A percentile compares a stretch with the other conserved stretches of the same genome.
Evolutionary conservation across 352 stramenopile genomes (phyloP).

Genomic region (Phytophthora uliginosa): DNA sequence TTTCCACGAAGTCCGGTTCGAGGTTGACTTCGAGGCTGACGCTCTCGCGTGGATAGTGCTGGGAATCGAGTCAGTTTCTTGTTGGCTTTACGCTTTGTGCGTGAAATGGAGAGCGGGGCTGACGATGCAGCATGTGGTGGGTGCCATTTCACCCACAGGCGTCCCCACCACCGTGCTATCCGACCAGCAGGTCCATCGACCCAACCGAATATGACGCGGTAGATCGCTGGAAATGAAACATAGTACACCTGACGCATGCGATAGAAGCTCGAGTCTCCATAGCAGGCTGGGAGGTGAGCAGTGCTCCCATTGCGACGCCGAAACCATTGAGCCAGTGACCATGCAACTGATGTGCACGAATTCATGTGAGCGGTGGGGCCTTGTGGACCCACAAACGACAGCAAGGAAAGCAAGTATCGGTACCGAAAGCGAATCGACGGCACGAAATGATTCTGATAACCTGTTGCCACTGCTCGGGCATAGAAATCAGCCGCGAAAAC

Average conservation of each 20-base stretch:
- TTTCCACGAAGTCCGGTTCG: conserved; percentile 18
- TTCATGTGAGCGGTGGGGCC: conserved; percentile 20
- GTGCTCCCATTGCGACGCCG: not conserved
- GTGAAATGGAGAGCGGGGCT: not conserved
- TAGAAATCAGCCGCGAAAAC: conserved; percentile 55
- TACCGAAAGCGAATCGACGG: conserved; percentile 30
- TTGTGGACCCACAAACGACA: conserved; percentile 33
- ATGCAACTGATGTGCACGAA: conserved; percentile 34
- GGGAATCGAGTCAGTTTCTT: conserved; percentile 10
- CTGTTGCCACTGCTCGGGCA: conserved; percentile 10
- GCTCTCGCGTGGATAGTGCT: not conserved
- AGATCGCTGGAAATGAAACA: conserved; percentile 44
- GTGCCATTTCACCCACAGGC: conserved; percentile 3
- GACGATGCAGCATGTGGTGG: not conserved
- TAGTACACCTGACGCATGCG: conserved; percentile 42
- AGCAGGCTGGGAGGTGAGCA: conserved; percentile 15
- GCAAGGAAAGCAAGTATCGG: conserved; percentile 36
- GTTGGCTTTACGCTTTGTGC: conserved; percentile 7
- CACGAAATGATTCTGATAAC: not conserved
- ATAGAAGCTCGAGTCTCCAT: conserved; percentile 42
- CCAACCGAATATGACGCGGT: conserved; percentile 47
- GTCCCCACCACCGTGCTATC: conserved; percentile 50
- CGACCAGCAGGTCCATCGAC: conserved; percentile 38
- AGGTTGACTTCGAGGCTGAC: conserved; percentile 3
- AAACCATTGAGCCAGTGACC: conserved; percentile 41